Conservation (phyloP, 164 flowering plant species). For the Magnolia sinica region DNA sequence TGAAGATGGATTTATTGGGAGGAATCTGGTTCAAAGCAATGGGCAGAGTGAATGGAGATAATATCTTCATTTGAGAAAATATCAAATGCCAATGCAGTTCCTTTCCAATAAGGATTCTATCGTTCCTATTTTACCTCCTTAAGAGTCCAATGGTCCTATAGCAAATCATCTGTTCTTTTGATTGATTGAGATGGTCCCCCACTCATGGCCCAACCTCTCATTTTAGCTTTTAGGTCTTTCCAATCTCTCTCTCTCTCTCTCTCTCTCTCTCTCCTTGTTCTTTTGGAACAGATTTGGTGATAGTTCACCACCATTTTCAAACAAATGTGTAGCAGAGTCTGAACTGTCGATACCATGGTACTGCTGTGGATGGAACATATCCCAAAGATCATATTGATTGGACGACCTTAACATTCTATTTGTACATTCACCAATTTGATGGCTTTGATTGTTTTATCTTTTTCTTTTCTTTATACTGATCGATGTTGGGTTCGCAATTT, state of each 20-base stretch:
- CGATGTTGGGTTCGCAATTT: neutral
- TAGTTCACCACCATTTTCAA: neutral
- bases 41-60: neutral
- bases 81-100: neutral
- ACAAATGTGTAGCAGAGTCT: too few species aligned
- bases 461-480: neutral
- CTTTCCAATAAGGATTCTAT: constrained; percentile 1
- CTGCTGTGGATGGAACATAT: too few species aligned
- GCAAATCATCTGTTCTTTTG: neutral
- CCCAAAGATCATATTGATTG: neutral
- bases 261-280: too few species aligned
- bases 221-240: neutral
- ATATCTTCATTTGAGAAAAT: neutral
- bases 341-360: too few species aligned
- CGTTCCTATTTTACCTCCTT: neutral
- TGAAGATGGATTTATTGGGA: neutral
- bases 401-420: neutral
- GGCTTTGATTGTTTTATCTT: neutral
- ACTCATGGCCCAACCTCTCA: neutral
- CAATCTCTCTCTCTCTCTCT: too few species aligned
- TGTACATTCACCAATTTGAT: too few species aligned
- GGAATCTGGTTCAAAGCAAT: neutral
- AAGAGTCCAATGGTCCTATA: neutral
- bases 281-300: neutral
- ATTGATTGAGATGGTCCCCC: neutral